A percentile compares a stretch with the other conserved stretches of the same genome.
Evolutionary conservation across 805 yeast species (phyloP).

Genomic region (Candida glaebosa): DNA sequence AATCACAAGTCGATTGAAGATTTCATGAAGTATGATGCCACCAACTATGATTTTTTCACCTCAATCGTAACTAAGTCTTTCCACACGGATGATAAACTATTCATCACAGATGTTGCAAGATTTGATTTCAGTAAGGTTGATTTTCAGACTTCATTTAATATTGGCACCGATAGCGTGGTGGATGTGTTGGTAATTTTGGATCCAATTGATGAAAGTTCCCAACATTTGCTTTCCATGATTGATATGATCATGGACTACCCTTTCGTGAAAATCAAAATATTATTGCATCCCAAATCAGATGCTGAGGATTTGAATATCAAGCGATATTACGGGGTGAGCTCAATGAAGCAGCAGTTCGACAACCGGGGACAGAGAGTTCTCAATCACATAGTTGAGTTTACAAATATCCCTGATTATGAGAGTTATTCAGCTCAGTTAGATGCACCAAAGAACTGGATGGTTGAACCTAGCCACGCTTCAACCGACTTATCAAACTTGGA

Average conservation of each 20-base stretch:
- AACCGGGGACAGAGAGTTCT: conserved; percentile 16
- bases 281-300: conserved; percentile 54
- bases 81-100: conserved; percentile 38
- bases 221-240: conserved; percentile 50
- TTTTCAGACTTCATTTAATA: conserved; percentile 22
- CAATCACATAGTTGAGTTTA: conserved; percentile 33
- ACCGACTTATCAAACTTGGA: conserved; percentile 64
- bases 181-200: conserved; percentile 63
- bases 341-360: conserved; percentile 32
- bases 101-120: conserved; percentile 43
- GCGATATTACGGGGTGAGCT: conserved; percentile 54
- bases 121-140: conserved; percentile 40
- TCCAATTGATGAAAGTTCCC: conserved; percentile 71
- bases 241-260: conserved; percentile 39
- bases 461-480: conserved; percentile 44
- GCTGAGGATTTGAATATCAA: conserved; percentile 42
- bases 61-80: conserved; percentile 44
- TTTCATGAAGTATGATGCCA: conserved; percentile 13
- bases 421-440: conserved; percentile 54
- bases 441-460: conserved; percentile 68
- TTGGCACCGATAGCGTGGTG: conserved; percentile 26
- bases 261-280: conserved; percentile 50
- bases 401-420: conserved; percentile 44
- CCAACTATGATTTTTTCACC: conserved; percentile 47
- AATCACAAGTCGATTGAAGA: conserved; percentile 12